phyloP scores from a whole-genome alignment of 1,139 yeast species.

The Yamadazyma siamensis region DNA sequence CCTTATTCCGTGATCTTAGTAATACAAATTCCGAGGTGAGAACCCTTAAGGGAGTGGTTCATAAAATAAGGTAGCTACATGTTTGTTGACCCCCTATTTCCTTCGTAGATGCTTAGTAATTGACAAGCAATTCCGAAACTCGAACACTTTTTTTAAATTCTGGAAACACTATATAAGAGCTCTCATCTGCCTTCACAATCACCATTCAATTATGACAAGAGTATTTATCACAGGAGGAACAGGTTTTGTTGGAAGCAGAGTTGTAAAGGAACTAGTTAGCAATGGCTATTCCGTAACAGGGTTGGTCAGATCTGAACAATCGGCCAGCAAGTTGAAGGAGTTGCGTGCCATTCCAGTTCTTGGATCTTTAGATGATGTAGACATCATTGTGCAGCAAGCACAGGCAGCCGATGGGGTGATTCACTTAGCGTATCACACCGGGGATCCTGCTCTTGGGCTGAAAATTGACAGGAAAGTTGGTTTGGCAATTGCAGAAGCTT shows the following conservation, averaged over 20 bases:
- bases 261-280: constrained; percentile 21
- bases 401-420: constrained; percentile 25
- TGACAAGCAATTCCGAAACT: too few relatives aligned
- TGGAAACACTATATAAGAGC: too few relatives aligned
- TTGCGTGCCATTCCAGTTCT: constrained; percentile 17
- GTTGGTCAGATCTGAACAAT: constrained; percentile 30
- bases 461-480: constrained; percentile 18
- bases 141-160: constrained; percentile 17
- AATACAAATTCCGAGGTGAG: too few relatives aligned
- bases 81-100: too few relatives aligned
- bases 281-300: constrained; percentile 33
- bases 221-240: constrained; percentile 41
- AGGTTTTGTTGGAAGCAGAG: constrained; percentile 35
- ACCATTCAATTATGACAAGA: constrained; percentile 6
- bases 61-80: too few relatives aligned
- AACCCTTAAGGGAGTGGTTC: too few relatives aligned
- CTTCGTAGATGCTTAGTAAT: too few relatives aligned
- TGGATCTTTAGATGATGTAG: constrained; percentile 22
- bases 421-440: constrained; percentile 33
- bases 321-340: constrained; percentile 26
- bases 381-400: constrained; percentile 20
- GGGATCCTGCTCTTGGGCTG: constrained; percentile 25
- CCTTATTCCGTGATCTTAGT: too few relatives aligned
- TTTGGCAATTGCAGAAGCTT: constrained; percentile 17
- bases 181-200: too few relatives aligned